These are phyloP conservation scores for Galerina sulciceps DNA, from an alignment of 768 basidiomycete genomes.

Conservation along the genomic window DNA sequence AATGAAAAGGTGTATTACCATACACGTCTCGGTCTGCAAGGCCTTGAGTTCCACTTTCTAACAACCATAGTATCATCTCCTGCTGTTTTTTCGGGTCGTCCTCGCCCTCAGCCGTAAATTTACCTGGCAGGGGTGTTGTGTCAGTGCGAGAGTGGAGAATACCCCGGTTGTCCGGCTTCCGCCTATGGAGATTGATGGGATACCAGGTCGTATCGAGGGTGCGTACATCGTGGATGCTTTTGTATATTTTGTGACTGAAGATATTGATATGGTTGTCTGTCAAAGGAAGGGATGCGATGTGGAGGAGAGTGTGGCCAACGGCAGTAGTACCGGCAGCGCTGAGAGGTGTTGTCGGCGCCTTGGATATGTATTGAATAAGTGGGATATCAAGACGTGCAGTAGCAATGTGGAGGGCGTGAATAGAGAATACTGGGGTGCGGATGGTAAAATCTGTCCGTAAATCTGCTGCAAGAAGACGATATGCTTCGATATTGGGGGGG, in stretches of 20 bases:
- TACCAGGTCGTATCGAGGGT: conserved; percentile 1
- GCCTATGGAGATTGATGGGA: neutral
- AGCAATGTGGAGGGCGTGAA: neutral
- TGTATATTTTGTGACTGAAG: neutral
- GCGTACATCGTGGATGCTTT: neutral
- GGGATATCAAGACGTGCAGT: neutral
- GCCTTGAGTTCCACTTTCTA: neutral
- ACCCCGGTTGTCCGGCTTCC: neutral
- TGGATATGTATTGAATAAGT: neutral
- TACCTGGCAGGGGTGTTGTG: neutral
- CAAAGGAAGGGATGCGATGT: neutral
- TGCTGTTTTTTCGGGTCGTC: neutral
- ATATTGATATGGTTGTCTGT: neutral
- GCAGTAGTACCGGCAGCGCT: neutral
- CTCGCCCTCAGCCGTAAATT: too few relatives aligned
- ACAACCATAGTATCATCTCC: neutral
- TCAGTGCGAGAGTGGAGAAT: neutral
- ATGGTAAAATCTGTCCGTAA: too few relatives aligned
- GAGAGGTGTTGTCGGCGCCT: neutral
- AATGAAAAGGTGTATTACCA: neutral
- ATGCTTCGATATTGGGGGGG: neutral
- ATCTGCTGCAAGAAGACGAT: neutral
- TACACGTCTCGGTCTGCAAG: neutral
- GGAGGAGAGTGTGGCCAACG: conserved; percentile 1
- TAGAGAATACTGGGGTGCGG: too few relatives aligned